These are phyloP conservation scores for Omphalea diandra DNA, from an alignment of 441 rosid species.

Conservation along the genomic window DNA sequence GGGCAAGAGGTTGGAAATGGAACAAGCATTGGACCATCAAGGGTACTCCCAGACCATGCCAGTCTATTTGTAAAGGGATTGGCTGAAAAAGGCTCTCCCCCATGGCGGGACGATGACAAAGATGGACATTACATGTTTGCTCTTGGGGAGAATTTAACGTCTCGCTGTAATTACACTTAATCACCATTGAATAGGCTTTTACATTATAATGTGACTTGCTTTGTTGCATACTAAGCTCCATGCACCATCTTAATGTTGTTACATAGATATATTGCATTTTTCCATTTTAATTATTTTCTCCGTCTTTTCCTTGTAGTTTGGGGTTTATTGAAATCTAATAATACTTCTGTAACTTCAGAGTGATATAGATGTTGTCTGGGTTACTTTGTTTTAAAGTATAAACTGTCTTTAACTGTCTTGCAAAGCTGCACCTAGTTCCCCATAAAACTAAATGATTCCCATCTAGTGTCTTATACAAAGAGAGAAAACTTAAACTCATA, in stretches of 20 bases:
- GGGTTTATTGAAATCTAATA: not conserved
- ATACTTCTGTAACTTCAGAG: not conserved
- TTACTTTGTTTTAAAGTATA: not conserved
- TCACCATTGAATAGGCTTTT: constrained; percentile 31
- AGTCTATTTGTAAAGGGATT: constrained; percentile 49
- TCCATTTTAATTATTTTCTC: not conserved
- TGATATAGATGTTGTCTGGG: not conserved
- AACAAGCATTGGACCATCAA: constrained; percentile 54
- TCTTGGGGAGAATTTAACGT: constrained; percentile 65
- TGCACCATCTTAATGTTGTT: not conserved
- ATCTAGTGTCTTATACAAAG: not conserved
- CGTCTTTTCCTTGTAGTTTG: not conserved
- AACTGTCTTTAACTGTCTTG: not conserved
- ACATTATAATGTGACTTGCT: constrained; percentile 21
- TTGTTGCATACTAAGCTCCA: constrained; percentile 17
- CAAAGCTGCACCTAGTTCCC: not conserved
- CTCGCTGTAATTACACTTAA: constrained; percentile 64
- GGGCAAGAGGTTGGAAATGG: constrained; percentile 64
- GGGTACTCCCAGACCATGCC: constrained; percentile 44
- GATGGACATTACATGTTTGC: constrained; percentile 75
- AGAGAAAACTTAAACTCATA: not conserved
- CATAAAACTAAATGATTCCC: not conserved
- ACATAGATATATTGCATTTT: not conserved
- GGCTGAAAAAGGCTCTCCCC: constrained; percentile 60
- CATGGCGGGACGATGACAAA: constrained; percentile 67